Evolutionary conservation across 2,329 filamentous ascomycete species (phyloP).

Genomic region (Calonectria naviculata): DNA sequence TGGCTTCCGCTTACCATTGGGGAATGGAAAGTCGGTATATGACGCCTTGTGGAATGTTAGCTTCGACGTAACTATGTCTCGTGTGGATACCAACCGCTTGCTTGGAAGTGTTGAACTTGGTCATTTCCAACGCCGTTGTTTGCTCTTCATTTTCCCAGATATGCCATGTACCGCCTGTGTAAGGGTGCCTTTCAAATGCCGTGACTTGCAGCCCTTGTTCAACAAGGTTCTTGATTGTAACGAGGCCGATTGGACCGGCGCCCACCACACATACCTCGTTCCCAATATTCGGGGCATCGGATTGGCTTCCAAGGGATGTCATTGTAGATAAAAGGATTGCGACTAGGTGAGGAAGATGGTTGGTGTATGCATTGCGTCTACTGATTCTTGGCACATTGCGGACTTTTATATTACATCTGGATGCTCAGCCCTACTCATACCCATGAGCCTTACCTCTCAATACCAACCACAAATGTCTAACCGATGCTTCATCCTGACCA

Average conservation of each 20-base stretch:
- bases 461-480: not conserved
- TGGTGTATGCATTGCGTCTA: not conserved
- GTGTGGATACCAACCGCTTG: conserved; percentile 36
- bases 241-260: conserved; percentile 49
- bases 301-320: conserved; percentile 21
- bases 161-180: conserved; percentile 56
- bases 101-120: conserved; percentile 44
- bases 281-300: conserved; percentile 26
- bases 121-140: conserved; percentile 48
- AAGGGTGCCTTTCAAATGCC: conserved; percentile 53
- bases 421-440: too few species aligned
- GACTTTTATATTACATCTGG: not conserved
- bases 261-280: conserved; percentile 43
- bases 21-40: conserved; percentile 49
- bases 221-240: conserved; percentile 53
- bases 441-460: not conserved
- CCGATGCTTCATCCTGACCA: not conserved
- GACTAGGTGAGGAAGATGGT: not conserved
- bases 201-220: conserved; percentile 56
- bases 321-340: conserved; percentile 10
- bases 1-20: conserved; percentile 33
- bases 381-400: not conserved
- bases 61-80: not conserved
- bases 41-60: conserved; percentile 35
- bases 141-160: conserved; percentile 47